Evolutionary conservation across 2,329 filamentous ascomycete species (phyloP), one percentile per base, ranked within the genome.

Genomic region (Fusarium sororula): DNA sequence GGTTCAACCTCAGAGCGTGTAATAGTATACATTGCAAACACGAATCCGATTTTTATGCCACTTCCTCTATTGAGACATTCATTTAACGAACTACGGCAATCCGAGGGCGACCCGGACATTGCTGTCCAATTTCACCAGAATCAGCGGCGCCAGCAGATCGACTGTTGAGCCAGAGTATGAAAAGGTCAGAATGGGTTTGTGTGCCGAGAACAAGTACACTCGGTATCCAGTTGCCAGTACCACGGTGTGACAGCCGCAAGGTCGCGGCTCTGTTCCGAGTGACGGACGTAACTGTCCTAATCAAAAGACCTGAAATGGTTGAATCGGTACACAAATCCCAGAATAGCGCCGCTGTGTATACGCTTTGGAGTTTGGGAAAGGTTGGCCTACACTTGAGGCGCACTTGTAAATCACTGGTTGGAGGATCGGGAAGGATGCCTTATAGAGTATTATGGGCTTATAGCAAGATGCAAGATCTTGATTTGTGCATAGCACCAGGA

Each of bases 1-100:
- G 73, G 85, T 90, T 45, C 85, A 88, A 62, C 88, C 88, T 48
- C 88, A 90, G 79, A 90, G 88, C 79, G 87, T 89, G 76, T 89
- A 81, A 70, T 66, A 58, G 56, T 66, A 66, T 68, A 61, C 65
- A 57, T 75, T 68, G 68, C 63, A 55, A 72, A 72, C 50, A 73
- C 70, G 71, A 73, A 75, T 47, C 67, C 62, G 51, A 62, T 68
- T 66, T 74, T 74, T 66, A 72, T 74, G 69, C 45, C 55, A 63
- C 30, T 61, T 66, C 39, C 60, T 75, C 56, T 51, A 66, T 75
- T 35, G 67, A 68, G 70, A 72, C 72, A 72, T 69, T 74, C 72
- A 74, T 75, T 74, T 63, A 63, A 59, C 54, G 55, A 75, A 68
- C 57, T 65, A 73, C 54, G 69, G 71, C 63, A 65, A 54, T 76